Percentiles rank a stretch among this genome's conserved stretches.
Conservation (phyloP, 441 rosid species). For the Pelargonium fulgidum region DNA sequence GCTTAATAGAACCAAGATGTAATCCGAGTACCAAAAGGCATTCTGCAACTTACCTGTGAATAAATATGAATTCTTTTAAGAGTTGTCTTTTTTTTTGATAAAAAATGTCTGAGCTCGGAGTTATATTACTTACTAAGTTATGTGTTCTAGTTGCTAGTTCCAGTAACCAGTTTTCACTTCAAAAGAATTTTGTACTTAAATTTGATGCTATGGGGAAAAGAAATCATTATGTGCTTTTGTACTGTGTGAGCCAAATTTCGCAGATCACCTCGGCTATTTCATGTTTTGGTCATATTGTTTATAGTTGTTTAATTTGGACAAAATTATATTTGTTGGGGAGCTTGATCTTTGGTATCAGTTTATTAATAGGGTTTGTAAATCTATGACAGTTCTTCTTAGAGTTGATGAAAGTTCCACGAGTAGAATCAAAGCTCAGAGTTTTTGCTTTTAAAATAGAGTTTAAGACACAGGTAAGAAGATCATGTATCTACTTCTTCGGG, state of each 20-base stretch:
- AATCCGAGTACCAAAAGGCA: too few relatives aligned
- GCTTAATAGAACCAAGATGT: too few relatives aligned
- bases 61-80: too few relatives aligned
- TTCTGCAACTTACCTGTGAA: too few relatives aligned
- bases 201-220: too few relatives aligned
- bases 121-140: too few relatives aligned
- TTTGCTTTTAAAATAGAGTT: constrained; percentile 83
- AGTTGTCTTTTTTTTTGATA: too few relatives aligned
- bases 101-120: too few relatives aligned
- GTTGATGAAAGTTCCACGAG: constrained; percentile 87
- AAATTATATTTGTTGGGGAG: not conserved
- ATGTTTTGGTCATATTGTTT: not conserved
- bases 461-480: constrained; percentile 54
- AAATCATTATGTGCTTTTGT: too few relatives aligned
- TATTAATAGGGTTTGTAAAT: constrained; percentile 17
- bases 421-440: constrained; percentile 87
- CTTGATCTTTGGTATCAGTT: not conserved
- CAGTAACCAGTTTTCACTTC: too few relatives aligned
- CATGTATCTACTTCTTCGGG: not conserved
- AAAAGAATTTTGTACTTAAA: too few relatives aligned
- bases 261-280: not conserved
- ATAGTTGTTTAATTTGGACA: not conserved
- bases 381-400: constrained; percentile 77
- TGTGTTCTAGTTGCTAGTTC: too few relatives aligned
- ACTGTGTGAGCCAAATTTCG: not conserved